These are phyloP conservation scores for Alternaria ventricosa DNA, from an alignment of 2,329 filamentous ascomycete genomes.

Conservation along the genomic window DNA sequence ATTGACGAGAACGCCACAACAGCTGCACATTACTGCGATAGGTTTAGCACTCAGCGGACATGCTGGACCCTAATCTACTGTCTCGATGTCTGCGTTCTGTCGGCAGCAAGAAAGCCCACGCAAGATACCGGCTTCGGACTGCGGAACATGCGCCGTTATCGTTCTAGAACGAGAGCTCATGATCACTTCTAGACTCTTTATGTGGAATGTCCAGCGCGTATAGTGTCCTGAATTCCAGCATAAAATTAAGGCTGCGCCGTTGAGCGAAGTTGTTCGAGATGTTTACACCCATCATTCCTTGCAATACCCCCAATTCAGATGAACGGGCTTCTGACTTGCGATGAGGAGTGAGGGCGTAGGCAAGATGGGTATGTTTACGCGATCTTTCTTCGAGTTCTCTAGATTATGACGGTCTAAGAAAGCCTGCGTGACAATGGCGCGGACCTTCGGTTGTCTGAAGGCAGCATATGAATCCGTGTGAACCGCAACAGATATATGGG, in stretches of 20 bases:
- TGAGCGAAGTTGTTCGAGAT: neutral
- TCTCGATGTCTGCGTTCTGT: neutral
- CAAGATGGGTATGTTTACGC: neutral
- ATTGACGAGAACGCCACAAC: too few species aligned
- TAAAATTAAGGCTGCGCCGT: neutral
- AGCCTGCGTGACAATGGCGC: neutral
- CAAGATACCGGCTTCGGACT: neutral
- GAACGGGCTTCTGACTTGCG: neutral
- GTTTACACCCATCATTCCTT: neutral
- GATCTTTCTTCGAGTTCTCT: neutral
- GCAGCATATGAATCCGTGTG: neutral
- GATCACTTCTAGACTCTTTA: neutral
- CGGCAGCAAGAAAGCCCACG: neutral
- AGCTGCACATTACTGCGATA: too few species aligned
- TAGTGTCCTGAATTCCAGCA: neutral
- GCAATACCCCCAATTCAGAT: neutral
- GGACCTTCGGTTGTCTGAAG: neutral
- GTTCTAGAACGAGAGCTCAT: neutral
- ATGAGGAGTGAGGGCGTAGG: neutral
- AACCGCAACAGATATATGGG: neutral
- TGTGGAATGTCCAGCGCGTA: neutral
- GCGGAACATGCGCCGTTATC: neutral
- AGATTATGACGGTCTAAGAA: neutral
- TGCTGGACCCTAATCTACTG: neutral
- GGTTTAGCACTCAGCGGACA: too few species aligned